Evolutionary conservation across 139 green algal species (phyloP).

Genomic region (Ettlia oleoabundans): DNA sequence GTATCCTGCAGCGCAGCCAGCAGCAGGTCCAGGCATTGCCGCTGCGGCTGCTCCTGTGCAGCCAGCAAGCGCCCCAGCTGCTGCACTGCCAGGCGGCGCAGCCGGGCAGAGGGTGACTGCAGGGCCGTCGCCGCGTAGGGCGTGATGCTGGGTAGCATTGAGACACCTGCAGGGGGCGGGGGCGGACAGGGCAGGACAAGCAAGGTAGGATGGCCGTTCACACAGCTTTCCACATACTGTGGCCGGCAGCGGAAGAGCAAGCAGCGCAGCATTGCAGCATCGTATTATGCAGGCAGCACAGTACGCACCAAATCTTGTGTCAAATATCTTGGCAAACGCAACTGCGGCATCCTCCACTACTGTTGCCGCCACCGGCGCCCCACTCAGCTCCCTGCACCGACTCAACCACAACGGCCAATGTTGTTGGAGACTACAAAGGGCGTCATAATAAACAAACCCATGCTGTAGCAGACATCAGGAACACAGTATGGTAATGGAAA

Average conservation of each 20-base stretch:
- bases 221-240: neutral
- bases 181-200: too few relatives aligned
- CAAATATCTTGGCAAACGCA: conserved; percentile 26
- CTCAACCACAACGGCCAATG: neutral
- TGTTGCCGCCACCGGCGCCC: neutral
- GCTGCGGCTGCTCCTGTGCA: neutral
- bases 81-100: conserved; percentile 34
- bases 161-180: conserved; percentile 1
- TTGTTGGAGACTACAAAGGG: too few relatives aligned
- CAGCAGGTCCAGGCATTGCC: conserved; percentile 11
- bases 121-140: conserved; percentile 15
- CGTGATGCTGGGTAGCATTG: neutral
- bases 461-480: neutral
- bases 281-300: too few relatives aligned
- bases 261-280: neutral
- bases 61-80: conserved; percentile 31
- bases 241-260: neutral
- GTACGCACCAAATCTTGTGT: neutral
- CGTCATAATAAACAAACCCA: too few relatives aligned
- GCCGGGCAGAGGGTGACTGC: neutral
- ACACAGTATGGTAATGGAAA: neutral
- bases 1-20: conserved; percentile 15
- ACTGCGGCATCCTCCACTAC: neutral
- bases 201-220: neutral
- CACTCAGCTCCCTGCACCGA: conserved; percentile 34